These are phyloP conservation scores for Mimosa pudica DNA, from an alignment of 306 rosid genomes.

Conservation along the genomic window DNA sequence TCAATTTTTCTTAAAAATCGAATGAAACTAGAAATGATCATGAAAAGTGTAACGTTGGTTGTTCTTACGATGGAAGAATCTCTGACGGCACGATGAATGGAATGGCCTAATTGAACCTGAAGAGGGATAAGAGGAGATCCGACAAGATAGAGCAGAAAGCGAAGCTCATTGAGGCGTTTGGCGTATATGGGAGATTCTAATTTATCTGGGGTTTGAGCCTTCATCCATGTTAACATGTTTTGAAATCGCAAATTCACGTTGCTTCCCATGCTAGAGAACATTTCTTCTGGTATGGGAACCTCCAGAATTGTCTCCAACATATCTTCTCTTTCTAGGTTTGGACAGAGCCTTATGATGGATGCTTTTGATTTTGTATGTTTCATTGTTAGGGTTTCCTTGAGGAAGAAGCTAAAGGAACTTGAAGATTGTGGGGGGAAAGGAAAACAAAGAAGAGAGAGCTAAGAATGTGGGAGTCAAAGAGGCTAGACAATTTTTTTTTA, in stretches of 20 bases:
- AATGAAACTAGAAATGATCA: background rate
- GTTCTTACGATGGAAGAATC: slow-evolving; percentile 76
- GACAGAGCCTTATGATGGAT: slow-evolving; percentile 82
- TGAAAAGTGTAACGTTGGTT: background rate
- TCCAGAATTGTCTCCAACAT: slow-evolving; percentile 91
- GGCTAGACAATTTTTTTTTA: slow-evolving; percentile 25
- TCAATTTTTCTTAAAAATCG: background rate
- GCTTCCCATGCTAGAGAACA: slow-evolving; percentile 84
- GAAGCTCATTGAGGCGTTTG: slow-evolving; percentile 73
- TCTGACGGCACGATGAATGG: slow-evolving; percentile 21
- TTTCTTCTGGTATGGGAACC: slow-evolving; percentile 91
- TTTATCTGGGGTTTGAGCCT: slow-evolving; percentile 74
- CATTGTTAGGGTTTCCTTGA: slow-evolving; percentile 27
- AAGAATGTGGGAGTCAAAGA: slow-evolving; percentile 31
- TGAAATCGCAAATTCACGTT: slow-evolving; percentile 53
- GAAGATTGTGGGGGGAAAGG: background rate
- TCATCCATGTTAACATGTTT: slow-evolving; percentile 60
- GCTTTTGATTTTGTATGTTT: slow-evolving; percentile 40
- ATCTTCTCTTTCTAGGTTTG: slow-evolving; percentile 79
- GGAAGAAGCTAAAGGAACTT: background rate
- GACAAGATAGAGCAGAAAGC: slow-evolving; percentile 83
- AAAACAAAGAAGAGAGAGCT: background rate
- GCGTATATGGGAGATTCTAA: slow-evolving; percentile 65
- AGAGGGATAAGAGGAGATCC: slow-evolving; percentile 98
- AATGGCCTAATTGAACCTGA: slow-evolving; percentile 62